Conservation (phyloP, 768 basidiomycete species). For the Paxillus rubicundulus region DNA sequence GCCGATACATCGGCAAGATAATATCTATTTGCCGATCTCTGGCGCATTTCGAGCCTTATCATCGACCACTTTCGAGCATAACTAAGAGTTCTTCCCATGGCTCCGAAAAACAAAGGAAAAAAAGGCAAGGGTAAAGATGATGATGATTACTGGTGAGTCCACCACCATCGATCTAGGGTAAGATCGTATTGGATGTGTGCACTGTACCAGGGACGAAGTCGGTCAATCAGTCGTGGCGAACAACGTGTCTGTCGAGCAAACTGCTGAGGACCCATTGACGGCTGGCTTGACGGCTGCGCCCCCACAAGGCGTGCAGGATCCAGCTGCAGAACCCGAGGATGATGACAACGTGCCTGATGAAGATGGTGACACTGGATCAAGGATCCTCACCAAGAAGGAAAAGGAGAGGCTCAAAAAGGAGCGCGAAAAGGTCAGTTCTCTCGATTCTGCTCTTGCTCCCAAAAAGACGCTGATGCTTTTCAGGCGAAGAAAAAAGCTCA, state of each 20-base stretch:
- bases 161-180: constrained; percentile 9
- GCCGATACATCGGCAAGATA: constrained; percentile 18
- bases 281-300: constrained; percentile 26
- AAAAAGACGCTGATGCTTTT: constrained; percentile 10
- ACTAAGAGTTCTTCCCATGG: constrained; percentile 15
- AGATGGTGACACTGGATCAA: constrained; percentile 52
- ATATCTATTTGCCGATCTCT: neutral
- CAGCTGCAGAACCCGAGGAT: constrained; percentile 33
- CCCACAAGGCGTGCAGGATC: constrained; percentile 25
- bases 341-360: constrained; percentile 46
- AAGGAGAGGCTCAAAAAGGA: constrained; percentile 98
- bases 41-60: neutral
- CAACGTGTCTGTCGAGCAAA: constrained; percentile 49
- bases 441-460: constrained; percentile 1
- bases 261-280: constrained; percentile 52
- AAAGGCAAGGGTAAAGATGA: constrained; percentile 82
- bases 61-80: neutral
- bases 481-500: constrained; percentile 81
- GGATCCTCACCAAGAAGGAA: constrained; percentile 89
- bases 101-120: constrained; percentile 80
- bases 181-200: constrained; percentile 16
- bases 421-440: constrained; percentile 73
- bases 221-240: constrained; percentile 50
- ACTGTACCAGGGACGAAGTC: constrained; percentile 53
- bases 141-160: constrained; percentile 72